phyloP scores from a whole-genome alignment of 306 rosid genomes.

The Glycyrrhiza uralensis region DNA sequence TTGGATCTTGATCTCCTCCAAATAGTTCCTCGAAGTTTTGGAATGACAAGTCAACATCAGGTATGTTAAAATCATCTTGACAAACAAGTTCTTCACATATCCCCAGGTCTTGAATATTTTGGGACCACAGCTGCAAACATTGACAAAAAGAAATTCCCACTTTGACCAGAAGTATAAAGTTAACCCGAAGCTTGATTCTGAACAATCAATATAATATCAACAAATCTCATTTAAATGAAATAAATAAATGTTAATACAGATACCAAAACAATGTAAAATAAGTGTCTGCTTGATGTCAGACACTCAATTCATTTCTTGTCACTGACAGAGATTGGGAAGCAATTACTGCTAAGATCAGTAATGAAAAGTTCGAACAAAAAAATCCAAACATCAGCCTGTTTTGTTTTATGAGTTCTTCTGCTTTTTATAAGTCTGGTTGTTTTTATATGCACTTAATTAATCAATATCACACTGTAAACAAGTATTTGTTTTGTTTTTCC shows the following conservation, averaged over 20 bases:
- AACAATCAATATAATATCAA: constrained; percentile 9
- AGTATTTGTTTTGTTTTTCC: background rate
- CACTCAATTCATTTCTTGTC: background rate
- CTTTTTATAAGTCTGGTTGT: background rate
- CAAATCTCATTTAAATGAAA: constrained; percentile 10
- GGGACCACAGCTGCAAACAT: constrained; percentile 81
- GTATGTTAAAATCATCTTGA: constrained; percentile 71
- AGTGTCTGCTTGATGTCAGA: background rate
- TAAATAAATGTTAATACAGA: background rate
- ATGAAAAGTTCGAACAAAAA: background rate
- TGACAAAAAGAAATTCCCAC: constrained; percentile 17
- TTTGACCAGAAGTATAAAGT: constrained; percentile 16
- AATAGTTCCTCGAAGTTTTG: constrained; percentile 72
- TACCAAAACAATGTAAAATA: background rate
- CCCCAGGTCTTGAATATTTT: constrained; percentile 88
- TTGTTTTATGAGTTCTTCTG: background rate
- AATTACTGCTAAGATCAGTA: background rate
- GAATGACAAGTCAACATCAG: constrained; percentile 85
- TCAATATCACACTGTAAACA: background rate
- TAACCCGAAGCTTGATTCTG: constrained; percentile 1
- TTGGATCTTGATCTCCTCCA: constrained; percentile 72
- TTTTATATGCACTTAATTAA: background rate
- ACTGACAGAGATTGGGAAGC: background rate
- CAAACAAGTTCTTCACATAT: constrained; percentile 76
- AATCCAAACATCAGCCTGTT: background rate